Evolutionary conservation across 2,329 filamentous ascomycete genomes (phyloP).

Genomic region (Trichophyton schoenleinii): DNA sequence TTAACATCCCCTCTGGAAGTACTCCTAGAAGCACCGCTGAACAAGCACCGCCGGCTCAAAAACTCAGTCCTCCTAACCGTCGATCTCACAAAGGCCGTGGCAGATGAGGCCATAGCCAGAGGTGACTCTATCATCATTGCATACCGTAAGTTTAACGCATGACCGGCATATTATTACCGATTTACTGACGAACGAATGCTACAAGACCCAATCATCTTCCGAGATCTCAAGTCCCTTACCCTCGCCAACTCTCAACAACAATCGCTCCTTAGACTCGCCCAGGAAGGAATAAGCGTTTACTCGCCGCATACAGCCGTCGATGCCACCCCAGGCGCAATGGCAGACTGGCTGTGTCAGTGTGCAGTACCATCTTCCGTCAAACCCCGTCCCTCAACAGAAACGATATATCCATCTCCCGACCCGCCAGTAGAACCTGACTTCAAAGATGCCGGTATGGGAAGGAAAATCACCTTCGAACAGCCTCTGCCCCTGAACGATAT

Average conservation of each 20-base stretch:
- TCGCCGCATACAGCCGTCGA: slow-evolving; percentile 92
- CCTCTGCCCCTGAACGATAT: slow-evolving; percentile 44
- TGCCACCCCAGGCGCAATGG: slow-evolving; percentile 69
- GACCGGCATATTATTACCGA: background rate
- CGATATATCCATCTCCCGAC: slow-evolving; percentile 36
- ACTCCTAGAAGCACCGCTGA: slow-evolving; percentile 56
- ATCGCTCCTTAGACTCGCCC: slow-evolving; percentile 67
- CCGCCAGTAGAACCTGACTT: slow-evolving; percentile 26
- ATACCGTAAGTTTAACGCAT: slow-evolving; percentile 53
- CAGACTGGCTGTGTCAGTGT: slow-evolving; percentile 86
- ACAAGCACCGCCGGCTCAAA: slow-evolving; percentile 42
- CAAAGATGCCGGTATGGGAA: slow-evolving; percentile 48
- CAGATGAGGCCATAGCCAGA: slow-evolving; percentile 71
- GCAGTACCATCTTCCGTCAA: slow-evolving; percentile 35
- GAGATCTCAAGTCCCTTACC: slow-evolving; percentile 77
- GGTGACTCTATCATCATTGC: slow-evolving; percentile 69
- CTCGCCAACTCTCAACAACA: slow-evolving; percentile 74
- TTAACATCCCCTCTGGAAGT: slow-evolving; percentile 32
- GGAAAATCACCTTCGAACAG: slow-evolving; percentile 43
- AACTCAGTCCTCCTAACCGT: slow-evolving; percentile 71
- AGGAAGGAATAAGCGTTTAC: slow-evolving; percentile 86
- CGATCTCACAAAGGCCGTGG: slow-evolving; percentile 79
- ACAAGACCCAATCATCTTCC: slow-evolving; percentile 84
- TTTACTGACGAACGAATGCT: no score
- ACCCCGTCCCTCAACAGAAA: slow-evolving; percentile 11